Evolutionary conservation across 148 eudicot species (phyloP).

Genomic region (Beta vulgaris): DNA sequence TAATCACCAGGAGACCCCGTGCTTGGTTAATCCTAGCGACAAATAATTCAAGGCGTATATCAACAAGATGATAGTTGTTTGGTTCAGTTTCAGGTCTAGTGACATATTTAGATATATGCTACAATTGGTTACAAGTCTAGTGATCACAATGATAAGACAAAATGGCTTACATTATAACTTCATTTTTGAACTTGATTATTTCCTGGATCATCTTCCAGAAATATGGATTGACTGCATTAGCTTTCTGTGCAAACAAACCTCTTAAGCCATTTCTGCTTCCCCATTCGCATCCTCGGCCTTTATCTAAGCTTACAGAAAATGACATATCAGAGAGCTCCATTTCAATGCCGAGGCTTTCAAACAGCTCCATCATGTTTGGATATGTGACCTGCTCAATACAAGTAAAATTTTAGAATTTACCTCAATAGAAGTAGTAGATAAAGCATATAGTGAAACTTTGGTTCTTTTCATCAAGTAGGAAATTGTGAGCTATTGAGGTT

Average conservation of each 20-base stretch:
- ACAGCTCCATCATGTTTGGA: slow-evolving; percentile 93
- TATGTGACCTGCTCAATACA: slow-evolving; percentile 77
- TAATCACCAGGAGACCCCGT: too few relatives aligned
- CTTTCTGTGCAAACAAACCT: slow-evolving; percentile 80
- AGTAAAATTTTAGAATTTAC: too few relatives aligned
- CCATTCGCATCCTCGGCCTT: slow-evolving; percentile 85
- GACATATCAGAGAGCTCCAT: slow-evolving; percentile 96
- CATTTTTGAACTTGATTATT: slow-evolving; percentile 68
- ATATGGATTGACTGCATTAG: slow-evolving; percentile 65
- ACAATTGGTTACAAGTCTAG: too few relatives aligned
- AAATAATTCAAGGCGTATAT: too few relatives aligned
- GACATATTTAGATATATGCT: too few relatives aligned
- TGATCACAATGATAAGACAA: background rate
- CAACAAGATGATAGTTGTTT: too few relatives aligned
- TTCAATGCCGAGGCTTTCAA: slow-evolving; percentile 86
- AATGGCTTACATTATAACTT: slow-evolving; percentile 52
- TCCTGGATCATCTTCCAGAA: slow-evolving; percentile 86
- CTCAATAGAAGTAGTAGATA: too few relatives aligned
- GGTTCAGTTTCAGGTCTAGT: too few relatives aligned
- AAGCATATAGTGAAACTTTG: too few relatives aligned
- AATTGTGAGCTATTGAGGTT: too few relatives aligned
- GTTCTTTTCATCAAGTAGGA: too few relatives aligned
- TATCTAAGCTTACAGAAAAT: slow-evolving; percentile 83
- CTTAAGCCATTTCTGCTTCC: slow-evolving; percentile 81
- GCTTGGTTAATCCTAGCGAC: too few relatives aligned